A percentile compares a stretch with the other conserved stretches of the same genome.
phyloP scores from a whole-genome alignment of 2,329 filamentous ascomycete species.

The Ceratocystis alfenasii region DNA sequence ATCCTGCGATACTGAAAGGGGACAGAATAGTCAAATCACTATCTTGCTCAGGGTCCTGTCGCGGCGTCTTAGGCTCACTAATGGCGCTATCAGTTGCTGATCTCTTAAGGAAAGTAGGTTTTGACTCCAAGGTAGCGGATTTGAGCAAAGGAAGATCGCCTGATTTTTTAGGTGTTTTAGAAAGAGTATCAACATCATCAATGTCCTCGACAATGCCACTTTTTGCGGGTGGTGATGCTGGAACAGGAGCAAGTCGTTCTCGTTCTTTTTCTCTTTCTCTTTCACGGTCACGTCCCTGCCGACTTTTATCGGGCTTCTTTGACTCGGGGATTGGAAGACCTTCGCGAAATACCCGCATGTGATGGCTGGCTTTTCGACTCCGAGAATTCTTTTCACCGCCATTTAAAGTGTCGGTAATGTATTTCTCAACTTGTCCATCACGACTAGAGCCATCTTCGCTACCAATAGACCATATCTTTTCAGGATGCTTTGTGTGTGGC shows the following conservation, averaged over 20 bases:
- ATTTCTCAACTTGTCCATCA: conserved; percentile 51
- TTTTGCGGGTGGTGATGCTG: conserved; percentile 15
- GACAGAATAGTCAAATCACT: conserved; percentile 14
- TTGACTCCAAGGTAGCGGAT: background rate
- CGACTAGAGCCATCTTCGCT: conserved; percentile 32
- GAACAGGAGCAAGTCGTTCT: conserved; percentile 11
- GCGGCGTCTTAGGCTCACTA: conserved; percentile 9
- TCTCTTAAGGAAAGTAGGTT: background rate
- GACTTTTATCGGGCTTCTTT: conserved; percentile 38
- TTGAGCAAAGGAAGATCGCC: conserved; percentile 8
- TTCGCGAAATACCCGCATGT: conserved; percentile 55
- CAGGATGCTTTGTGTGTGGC: conserved; percentile 31
- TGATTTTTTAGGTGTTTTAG: conserved; percentile 16
- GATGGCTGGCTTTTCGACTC: conserved; percentile 57
- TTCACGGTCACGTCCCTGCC: conserved; percentile 15
- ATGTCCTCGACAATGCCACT: background rate
- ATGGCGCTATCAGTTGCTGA: background rate
- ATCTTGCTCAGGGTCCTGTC: conserved; percentile 14
- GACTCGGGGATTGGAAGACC: conserved; percentile 46
- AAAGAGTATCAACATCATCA: background rate
- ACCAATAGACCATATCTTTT: conserved; percentile 54
- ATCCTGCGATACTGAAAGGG: conserved; percentile 20
- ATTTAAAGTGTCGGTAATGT: conserved; percentile 49
- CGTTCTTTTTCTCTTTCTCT: conserved; percentile 15
- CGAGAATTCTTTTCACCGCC: conserved; percentile 50